Base-by-base conservation (phyloP, 225 moss, liverwort and hornwort genomes). In the Physcomitrellopsis africana region DNA sequence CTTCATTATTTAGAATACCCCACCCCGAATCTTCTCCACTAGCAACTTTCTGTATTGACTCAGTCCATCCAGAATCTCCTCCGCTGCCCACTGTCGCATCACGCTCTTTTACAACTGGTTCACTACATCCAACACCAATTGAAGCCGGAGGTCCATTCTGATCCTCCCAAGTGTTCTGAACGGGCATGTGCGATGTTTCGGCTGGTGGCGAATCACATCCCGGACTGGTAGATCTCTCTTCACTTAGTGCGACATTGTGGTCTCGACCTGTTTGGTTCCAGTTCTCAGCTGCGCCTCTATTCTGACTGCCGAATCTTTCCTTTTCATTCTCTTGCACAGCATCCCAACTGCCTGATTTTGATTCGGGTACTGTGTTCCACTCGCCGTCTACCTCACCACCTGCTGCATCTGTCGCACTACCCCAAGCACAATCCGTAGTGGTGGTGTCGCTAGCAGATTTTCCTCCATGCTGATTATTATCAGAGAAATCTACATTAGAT, bases 311-410 rank as follows among this genome's bases (percentile, higher is more conserved):
- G 49, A 18, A 70, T 68, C 47, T 29, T 48, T 65, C 65, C 57
- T 69, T 70, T 55, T 51, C 79, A 75, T 61, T 73, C 62, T 26
- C 47, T 72, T 70, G 56, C 54, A 75, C 15, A 47, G 48, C 72
- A 79, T 75, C 75, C 78, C 82, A 79, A 61, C 66, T 78, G 41
- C 85, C 79, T 70, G 86, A 58, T 68, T 79, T 80, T 73, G 77
- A 58, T 18, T 78, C 82, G 52, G 77, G 78, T 64, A 74, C 19
- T 61, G 58, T 76, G 18, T 86, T 81, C 89, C 87, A 91, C 11
- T 68, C 68, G 61, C 72, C 82, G 23, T 80, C 82, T 69, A 76
- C 86, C 70, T 75, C 79, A 58, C 74, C 71, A 86, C 32, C 32
- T 37, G 76, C 76, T 81, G 44, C 62, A 57, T 48, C 56, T 49